These are phyloP conservation scores for Phytophthora ohioensis DNA, from an alignment of 352 stramenopile species.

Conservation along the genomic window DNA sequence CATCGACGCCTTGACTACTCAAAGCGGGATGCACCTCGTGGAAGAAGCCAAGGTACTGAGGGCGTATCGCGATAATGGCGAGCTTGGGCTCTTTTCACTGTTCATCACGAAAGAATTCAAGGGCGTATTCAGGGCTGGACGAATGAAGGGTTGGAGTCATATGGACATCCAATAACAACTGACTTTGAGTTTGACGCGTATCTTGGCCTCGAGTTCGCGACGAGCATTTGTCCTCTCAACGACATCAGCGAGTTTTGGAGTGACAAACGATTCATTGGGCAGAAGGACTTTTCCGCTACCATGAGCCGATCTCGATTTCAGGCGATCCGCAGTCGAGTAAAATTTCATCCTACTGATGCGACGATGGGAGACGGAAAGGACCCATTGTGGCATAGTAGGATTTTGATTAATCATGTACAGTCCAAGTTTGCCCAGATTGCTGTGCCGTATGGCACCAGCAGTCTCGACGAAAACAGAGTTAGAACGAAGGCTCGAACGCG, in stretches of 20 bases:
- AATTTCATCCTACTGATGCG: neutral
- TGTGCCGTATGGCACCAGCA: neutral
- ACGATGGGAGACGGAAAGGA: neutral
- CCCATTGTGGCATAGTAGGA: constrained; percentile 12
- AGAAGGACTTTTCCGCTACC: neutral
- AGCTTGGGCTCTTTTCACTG: constrained; percentile 1
- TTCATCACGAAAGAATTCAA: constrained; percentile 9
- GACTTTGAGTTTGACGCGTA: constrained; percentile 10
- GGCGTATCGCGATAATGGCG: neutral
- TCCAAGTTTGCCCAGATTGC: neutral
- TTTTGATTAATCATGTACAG: neutral
- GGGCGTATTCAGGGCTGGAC: neutral
- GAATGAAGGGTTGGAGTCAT: neutral
- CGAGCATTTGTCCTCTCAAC: constrained; percentile 11
- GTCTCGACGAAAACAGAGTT: constrained; percentile 8
- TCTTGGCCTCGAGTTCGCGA: constrained; percentile 1
- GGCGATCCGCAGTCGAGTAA: neutral
- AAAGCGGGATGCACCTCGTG: neutral
- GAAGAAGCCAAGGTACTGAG: neutral
- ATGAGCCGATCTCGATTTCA: constrained; percentile 1
- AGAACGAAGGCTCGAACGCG: neutral
- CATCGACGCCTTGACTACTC: neutral
- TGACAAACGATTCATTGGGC: neutral
- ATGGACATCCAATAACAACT: neutral
- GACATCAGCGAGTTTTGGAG: constrained; percentile 15